Conservation (phyloP, 441 rosid species). For the Cnidoscolus chayamansa region DNA sequence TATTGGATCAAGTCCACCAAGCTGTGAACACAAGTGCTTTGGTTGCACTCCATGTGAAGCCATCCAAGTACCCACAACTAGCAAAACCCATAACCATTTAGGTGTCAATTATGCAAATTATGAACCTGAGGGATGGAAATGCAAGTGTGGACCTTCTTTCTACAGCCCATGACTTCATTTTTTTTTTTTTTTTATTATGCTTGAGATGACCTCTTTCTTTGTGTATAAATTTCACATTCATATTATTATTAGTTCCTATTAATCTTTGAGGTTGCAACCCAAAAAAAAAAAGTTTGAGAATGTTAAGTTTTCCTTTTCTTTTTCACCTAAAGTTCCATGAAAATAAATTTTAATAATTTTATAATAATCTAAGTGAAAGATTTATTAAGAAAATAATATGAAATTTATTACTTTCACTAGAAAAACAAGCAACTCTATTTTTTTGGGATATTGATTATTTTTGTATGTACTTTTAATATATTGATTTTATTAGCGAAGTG, state of each 20-base stretch:
- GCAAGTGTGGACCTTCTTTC: conserved; percentile 60
- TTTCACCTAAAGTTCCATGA: too few relatives aligned
- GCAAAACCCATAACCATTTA: conserved; percentile 26
- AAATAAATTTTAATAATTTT: too few relatives aligned
- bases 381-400: too few relatives aligned
- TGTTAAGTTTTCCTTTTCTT: too few relatives aligned
- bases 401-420: too few relatives aligned
- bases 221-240: conserved; percentile 10
- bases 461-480: too few relatives aligned
- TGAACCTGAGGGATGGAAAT: conserved; percentile 75
- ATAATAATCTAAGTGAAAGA: too few relatives aligned
- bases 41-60: conserved; percentile 73
- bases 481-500: too few relatives aligned
- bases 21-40: conserved; percentile 57
- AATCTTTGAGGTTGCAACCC: not conserved
- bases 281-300: too few relatives aligned
- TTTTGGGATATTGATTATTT: too few relatives aligned
- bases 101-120: conserved; percentile 55
- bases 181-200: not conserved
- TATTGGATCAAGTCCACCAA: conserved; percentile 71
- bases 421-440: too few relatives aligned
- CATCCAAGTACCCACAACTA: conserved; percentile 54
- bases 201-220: not conserved
- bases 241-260: not conserved
- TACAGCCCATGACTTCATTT: conserved; percentile 41